Evolutionary conservation across 257 asterid species (phyloP).

Genomic region (Salvia hispanica): DNA sequence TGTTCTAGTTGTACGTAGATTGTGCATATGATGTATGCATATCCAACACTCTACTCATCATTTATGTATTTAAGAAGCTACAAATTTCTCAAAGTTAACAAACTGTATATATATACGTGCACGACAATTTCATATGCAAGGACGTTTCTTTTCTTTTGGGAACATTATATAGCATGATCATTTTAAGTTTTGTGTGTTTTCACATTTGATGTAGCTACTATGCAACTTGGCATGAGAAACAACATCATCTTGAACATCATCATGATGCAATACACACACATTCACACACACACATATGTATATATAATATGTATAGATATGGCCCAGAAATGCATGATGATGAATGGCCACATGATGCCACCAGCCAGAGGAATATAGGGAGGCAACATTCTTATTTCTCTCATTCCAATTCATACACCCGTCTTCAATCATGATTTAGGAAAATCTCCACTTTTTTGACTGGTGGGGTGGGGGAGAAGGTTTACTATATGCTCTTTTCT

Average conservation of each 20-base stretch:
- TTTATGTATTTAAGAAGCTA: too few relatives aligned
- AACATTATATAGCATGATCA: neutral
- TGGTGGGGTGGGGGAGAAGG: conserved; percentile 10
- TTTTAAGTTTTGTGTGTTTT: conserved; percentile 16
- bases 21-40: too few relatives aligned
- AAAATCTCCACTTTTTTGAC: conserved; percentile 62
- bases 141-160: neutral
- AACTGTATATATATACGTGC: neutral
- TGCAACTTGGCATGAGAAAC: conserved; percentile 50
- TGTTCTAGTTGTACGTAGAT: too few relatives aligned
- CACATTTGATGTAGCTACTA: conserved; percentile 37
- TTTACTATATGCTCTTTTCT: neutral
- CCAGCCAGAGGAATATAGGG: conserved; percentile 31
- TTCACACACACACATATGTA: too few relatives aligned
- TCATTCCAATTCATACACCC: conserved; percentile 35
- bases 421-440: conserved; percentile 48
- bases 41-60: too few relatives aligned
- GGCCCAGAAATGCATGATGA: conserved; percentile 35
- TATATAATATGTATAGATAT: neutral
- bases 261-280: conserved; percentile 45
- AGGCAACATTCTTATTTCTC: conserved; percentile 37
- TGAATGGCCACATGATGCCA: conserved; percentile 41
- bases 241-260: conserved; percentile 59
- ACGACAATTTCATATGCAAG: neutral
- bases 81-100: too few relatives aligned